phyloP scores from a whole-genome alignment of 2,329 filamentous ascomycete genomes.

The Ascochyta rabiei region DNA sequence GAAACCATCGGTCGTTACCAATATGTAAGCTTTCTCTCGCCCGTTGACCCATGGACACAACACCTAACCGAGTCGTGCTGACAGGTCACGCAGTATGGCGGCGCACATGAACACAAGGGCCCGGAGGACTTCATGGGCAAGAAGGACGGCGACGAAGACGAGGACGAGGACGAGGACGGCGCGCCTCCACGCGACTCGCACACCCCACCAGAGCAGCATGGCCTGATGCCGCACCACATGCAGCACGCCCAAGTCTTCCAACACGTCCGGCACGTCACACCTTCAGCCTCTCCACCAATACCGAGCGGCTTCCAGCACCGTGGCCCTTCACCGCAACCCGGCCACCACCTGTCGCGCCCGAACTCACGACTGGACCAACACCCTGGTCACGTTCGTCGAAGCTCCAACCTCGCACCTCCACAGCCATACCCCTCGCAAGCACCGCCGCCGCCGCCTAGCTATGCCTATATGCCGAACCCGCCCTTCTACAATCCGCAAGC shows the following conservation, averaged over 20 bases:
- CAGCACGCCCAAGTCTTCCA: slow-evolving; percentile 69
- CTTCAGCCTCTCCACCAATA: slow-evolving; percentile 88
- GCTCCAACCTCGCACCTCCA: slow-evolving; percentile 73
- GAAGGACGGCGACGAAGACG: slow-evolving; percentile 73
- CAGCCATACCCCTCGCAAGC: slow-evolving; percentile 66
- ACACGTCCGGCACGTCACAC: slow-evolving; percentile 80
- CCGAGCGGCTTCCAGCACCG: slow-evolving; percentile 74
- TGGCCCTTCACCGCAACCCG: slow-evolving; percentile 81
- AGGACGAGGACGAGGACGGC: slow-evolving; percentile 76
- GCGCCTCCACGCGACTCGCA: slow-evolving; percentile 74
- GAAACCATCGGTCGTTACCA: slow-evolving; percentile 87
- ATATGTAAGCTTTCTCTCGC: slow-evolving; percentile 70
- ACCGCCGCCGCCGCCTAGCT: slow-evolving; percentile 69
- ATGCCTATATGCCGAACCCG: slow-evolving; percentile 83
- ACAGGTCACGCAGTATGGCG: slow-evolving; percentile 72
- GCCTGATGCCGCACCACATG: slow-evolving; percentile 56
- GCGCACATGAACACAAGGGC: slow-evolving; percentile 94
- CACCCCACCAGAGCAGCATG: slow-evolving; percentile 64
- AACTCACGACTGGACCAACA: slow-evolving; percentile 80
- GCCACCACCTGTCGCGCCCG: slow-evolving; percentile 39
- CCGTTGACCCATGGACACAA: slow-evolving; percentile 3
- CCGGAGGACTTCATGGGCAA: slow-evolving; percentile 89
- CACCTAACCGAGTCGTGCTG: slow-evolving; percentile 34
- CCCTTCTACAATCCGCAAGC: slow-evolving; percentile 79
- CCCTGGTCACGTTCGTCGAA: slow-evolving; percentile 73